Evolutionary conservation across 306 rosid genomes (phyloP).

Genomic region (Fagus sylvatica): DNA sequence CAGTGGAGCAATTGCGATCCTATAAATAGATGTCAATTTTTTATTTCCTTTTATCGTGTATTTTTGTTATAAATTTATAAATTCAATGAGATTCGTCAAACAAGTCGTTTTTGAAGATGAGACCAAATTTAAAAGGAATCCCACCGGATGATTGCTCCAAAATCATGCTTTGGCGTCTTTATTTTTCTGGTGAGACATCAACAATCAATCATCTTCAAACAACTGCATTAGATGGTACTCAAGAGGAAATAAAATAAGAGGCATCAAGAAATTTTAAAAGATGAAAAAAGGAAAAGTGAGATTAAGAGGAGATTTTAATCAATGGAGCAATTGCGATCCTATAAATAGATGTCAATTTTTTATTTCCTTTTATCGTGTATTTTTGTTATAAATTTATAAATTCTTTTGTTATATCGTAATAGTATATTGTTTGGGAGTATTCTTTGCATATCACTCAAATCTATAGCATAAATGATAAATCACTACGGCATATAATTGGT

Average conservation of each 20-base stretch:
- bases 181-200: conserved; percentile 27
- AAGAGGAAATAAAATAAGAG: not conserved
- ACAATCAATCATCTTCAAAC: conserved; percentile 36
- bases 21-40: not conserved
- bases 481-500: too few relatives aligned
- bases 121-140: conserved; percentile 64
- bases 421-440: not conserved
- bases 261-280: conserved; percentile 3
- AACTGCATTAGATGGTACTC: conserved; percentile 20
- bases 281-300: not conserved
- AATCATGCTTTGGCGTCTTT: conserved; percentile 82
- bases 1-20: not conserved
- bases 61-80: not conserved
- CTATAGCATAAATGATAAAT: too few relatives aligned
- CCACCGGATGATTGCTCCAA: conserved; percentile 82
- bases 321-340: not conserved
- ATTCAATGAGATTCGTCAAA: conserved; percentile 63
- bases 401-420: not conserved
- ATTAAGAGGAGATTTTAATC: not conserved
- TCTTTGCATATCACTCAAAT: not conserved
- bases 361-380: not conserved
- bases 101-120: conserved; percentile 97
- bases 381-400: not conserved
- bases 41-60: not conserved
- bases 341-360: not conserved